Evolutionary conservation across 2,329 filamentous ascomycete genomes (phyloP), one percentile per base, ranked within the genome.

Genomic region (Colletotrichum neosansevieriae): DNA sequence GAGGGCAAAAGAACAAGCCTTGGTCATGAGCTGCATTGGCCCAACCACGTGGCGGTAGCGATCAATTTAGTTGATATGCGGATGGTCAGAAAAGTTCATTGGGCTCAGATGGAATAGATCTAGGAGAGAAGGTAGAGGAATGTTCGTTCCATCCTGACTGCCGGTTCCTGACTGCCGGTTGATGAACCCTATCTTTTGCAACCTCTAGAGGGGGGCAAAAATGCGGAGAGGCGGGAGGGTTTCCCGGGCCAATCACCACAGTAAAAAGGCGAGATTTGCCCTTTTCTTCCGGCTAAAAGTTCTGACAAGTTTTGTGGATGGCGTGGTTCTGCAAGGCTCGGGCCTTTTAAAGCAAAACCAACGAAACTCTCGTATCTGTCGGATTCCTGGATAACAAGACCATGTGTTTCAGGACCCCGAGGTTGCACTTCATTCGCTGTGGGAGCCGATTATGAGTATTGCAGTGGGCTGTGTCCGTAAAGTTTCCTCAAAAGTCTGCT

Each of bases 101-200:
- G 40, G 40, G 56, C 40, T 47, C n/a, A 47, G 13, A 58, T 58
- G 40, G 56, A 58, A 58, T 4, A 6, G 40, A 24, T 59, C 57
- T 49, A 50, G 57, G 49, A 59, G 13, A 1, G 17, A 3, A 6
- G 2, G 6, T 19, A 17, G 17, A 4, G 15, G 3, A 21, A n/a
- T n/a, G n/a, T 21, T 21, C 11, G 21, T 59, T 47, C 21, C 40
- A 24, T 40, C 40, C 6, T 24, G 17, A 38, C 17, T 21, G 21
- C 21, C 21, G n/a, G n/a, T n/a, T n/a, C n/a, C n/a, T n/a, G n/a
- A n/a, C n/a, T n/a, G 17, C 17, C 32, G 32, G 2, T 34, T 15
- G 34, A 34, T 29, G 21, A 51, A 34, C 21, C n/a, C n/a, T n/a
- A n/a, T n/a, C n/a, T 54, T 24, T 32, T 13, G 12, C n/a, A 36